These are phyloP conservation scores for Eutypella sp. DNA, from an alignment of 2,329 filamentous ascomycete species.

Conservation along the genomic window DNA sequence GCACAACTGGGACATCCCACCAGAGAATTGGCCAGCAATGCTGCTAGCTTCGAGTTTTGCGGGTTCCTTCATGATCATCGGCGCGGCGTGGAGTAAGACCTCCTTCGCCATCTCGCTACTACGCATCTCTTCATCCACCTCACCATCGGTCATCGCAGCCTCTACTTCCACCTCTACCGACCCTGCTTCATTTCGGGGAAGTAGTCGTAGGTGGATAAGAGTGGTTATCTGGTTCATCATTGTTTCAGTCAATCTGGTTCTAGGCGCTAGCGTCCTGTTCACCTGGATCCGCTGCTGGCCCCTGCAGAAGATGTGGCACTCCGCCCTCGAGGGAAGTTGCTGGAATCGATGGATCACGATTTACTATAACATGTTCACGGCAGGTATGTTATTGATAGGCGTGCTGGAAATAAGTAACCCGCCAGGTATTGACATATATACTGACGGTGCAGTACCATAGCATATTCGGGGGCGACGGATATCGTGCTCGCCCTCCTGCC, in stretches of 20 bases:
- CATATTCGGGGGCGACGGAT: conserved; percentile 33
- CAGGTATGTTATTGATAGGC: conserved; percentile 14
- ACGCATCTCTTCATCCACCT: conserved; percentile 24
- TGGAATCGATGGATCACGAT: conserved; percentile 25
- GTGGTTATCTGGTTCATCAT: conserved; percentile 28
- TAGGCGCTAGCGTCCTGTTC: conserved; percentile 21
- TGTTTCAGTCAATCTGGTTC: conserved; percentile 25
- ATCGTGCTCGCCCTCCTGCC: conserved; percentile 35
- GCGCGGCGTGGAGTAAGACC: conserved; percentile 31
- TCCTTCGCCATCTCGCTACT: conserved; percentile 33
- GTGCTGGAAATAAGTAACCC: neutral
- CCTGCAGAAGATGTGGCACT: conserved; percentile 24
- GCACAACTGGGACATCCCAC: conserved; percentile 9
- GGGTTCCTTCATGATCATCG: conserved; percentile 22
- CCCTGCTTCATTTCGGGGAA: too few species aligned
- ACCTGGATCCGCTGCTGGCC: conserved; percentile 29
- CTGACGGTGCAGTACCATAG: conserved; percentile 2
- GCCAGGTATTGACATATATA: neutral
- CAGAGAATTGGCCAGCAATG: conserved; percentile 10
- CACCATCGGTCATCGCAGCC: too few species aligned
- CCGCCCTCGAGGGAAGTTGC: conserved; percentile 21
- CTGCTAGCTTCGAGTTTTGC: conserved; percentile 14
- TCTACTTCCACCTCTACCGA: too few species aligned
- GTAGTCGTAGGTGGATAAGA: conserved; percentile 22
- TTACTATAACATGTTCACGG: conserved; percentile 27